A percentile compares a stretch with the other conserved stretches of the same genome.
Evolutionary conservation across 2,329 filamentous ascomycete genomes (phyloP).

Genomic region (Elsinoe ampelina): DNA sequence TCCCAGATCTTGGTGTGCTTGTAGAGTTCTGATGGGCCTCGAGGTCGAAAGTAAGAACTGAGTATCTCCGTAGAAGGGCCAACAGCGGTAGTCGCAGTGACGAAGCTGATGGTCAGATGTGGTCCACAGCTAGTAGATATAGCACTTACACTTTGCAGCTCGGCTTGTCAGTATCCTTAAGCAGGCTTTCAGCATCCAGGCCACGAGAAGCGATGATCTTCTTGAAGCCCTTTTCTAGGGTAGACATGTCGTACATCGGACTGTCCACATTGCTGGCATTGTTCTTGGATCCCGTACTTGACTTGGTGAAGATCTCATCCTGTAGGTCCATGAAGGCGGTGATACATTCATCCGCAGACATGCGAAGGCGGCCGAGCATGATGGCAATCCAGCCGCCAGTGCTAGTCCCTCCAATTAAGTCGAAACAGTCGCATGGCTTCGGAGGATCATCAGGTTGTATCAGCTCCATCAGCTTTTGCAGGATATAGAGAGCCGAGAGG

Average conservation of each 20-base stretch:
- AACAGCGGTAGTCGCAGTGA: not conserved
- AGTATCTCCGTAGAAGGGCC: not conserved
- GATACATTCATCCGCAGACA: conserved; percentile 19
- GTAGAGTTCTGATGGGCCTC: conserved; percentile 21
- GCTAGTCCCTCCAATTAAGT: conserved; percentile 34
- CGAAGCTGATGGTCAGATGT: too few relatives aligned
- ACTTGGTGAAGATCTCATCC: conserved; percentile 12
- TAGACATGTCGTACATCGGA: not conserved
- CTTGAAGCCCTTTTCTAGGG: not conserved
- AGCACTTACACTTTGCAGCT: too few relatives aligned
- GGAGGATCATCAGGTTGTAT: conserved; percentile 23
- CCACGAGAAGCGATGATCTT: not conserved
- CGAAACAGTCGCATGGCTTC: conserved; percentile 31
- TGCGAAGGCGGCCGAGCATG: conserved; percentile 19
- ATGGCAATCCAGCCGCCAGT: conserved; percentile 28
- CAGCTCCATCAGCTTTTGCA: conserved; percentile 28
- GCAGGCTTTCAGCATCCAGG: not conserved
- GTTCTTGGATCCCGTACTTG: not conserved
- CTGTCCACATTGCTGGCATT: not conserved
- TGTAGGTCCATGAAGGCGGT: conserved; percentile 12
- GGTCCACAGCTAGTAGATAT: too few relatives aligned
- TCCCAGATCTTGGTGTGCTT: conserved; percentile 19
- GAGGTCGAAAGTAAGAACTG: conserved; percentile 22
- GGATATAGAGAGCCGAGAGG: conserved; percentile 30
- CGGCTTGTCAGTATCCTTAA: not conserved